phyloP scores from a whole-genome alignment of 179 eudicot genomes.

The Corrigiola litoralis region DNA sequence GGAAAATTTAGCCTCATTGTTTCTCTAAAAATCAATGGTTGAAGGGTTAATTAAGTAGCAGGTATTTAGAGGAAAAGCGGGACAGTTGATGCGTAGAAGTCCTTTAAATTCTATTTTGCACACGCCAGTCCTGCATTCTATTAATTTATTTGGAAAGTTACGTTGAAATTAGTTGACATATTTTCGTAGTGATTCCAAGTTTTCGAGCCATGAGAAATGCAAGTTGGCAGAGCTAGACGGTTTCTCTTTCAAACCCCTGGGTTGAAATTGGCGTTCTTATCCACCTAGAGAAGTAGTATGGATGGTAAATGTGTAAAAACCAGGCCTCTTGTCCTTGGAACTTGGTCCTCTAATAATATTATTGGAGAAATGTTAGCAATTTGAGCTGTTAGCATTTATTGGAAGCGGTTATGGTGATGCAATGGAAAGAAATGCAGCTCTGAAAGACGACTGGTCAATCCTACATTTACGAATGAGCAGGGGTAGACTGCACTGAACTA shows the following conservation, averaged over 20 bases:
- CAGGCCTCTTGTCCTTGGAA: background rate
- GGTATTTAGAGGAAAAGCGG: background rate
- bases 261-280: no score
- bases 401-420: background rate
- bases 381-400: slow-evolving; percentile 16
- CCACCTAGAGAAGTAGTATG: no score
- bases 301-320: no score
- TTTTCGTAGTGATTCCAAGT: no score
- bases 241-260: no score
- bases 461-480: background rate
- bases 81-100: slow-evolving; percentile 5
- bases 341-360: background rate
- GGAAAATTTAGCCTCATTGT: background rate
- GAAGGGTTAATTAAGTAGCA: background rate
- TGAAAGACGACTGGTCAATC: slow-evolving; percentile 14
- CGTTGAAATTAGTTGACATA: no score
- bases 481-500: background rate
- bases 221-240: no score
- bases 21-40: background rate
- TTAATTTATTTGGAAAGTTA: slow-evolving; percentile 22
- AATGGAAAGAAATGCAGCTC: background rate
- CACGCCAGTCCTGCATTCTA: slow-evolving; percentile 9
- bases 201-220: no score
- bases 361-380: no score
- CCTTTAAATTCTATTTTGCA: slow-evolving; percentile 6